Evolutionary conservation across 129 eudicot genomes (phyloP).

Genomic region (Artemisia annua): DNA sequence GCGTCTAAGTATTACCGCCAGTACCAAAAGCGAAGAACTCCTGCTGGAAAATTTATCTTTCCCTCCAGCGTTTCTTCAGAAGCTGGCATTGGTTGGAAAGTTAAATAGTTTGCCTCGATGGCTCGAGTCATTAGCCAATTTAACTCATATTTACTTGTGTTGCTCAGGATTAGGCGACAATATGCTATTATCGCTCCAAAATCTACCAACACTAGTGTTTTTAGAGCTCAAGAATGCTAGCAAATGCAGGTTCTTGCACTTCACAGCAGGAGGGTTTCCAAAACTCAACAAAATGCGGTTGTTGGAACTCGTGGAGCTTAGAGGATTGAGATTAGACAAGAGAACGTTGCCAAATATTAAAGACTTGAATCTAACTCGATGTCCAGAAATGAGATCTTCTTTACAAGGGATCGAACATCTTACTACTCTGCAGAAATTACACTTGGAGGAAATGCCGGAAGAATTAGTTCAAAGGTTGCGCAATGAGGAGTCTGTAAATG

Average conservation of each 20-base stretch:
- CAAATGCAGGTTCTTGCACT: constrained; percentile 36
- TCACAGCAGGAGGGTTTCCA: constrained; percentile 37
- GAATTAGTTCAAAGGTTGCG: constrained; percentile 36
- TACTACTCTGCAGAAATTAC: constrained; percentile 43
- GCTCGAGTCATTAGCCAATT: constrained; percentile 41
- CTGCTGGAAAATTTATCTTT: constrained; percentile 33
- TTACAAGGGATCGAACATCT: constrained; percentile 54
- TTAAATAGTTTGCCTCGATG: constrained; percentile 49
- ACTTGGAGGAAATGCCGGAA: constrained; percentile 54
- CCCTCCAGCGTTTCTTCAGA: constrained; percentile 59
- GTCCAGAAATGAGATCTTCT: constrained; percentile 39
- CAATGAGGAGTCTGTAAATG: constrained; percentile 35
- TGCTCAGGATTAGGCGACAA: constrained; percentile 41
- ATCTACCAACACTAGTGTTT: constrained; percentile 39
- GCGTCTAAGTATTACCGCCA: constrained; percentile 36
- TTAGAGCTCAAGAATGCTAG: constrained; percentile 51
- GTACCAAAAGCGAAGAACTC: constrained; percentile 41
- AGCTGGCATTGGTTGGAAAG: constrained; percentile 46
- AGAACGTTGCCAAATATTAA: constrained; percentile 45
- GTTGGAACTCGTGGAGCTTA: constrained; percentile 39
- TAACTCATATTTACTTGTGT: constrained; percentile 50
- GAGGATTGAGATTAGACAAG: constrained; percentile 38
- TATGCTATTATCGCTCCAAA: constrained; percentile 33
- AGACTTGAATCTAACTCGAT: constrained; percentile 42
- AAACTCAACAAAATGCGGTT: constrained; percentile 48